Conservation (phyloP, 1,139 yeast species). For the Blastobotrys buckinghamii region DNA sequence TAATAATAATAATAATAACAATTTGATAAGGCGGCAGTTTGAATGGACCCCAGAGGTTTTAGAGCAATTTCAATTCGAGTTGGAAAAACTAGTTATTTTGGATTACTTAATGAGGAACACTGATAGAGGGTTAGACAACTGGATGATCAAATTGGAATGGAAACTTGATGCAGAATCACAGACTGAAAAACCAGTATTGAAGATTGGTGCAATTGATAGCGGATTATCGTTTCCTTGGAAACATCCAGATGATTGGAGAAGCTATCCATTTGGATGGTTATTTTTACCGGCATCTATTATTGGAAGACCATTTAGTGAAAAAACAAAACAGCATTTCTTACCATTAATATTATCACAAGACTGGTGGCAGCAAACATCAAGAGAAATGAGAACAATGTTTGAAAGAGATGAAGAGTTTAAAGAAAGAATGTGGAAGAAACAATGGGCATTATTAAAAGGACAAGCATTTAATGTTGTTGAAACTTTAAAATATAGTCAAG, state of each 20-base stretch:
- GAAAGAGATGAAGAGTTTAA: slow-evolving; percentile 56
- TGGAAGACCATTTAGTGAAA: slow-evolving; percentile 60
- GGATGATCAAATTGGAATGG: slow-evolving; percentile 68
- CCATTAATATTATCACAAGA: slow-evolving; percentile 52
- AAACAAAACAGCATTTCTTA: slow-evolving; percentile 53
- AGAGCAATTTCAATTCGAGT: slow-evolving; percentile 51
- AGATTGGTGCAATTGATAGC: slow-evolving; percentile 70
- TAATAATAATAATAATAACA: slow-evolving; percentile 18
- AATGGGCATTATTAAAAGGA: slow-evolving; percentile 68
- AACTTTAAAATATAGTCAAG: slow-evolving; percentile 52
- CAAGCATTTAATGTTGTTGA: slow-evolving; percentile 76
- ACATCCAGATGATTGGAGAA: slow-evolving; percentile 78
- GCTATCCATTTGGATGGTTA: slow-evolving; percentile 77
- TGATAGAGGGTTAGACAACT: slow-evolving; percentile 68
- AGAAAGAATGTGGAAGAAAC: slow-evolving; percentile 61
- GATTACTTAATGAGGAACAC: slow-evolving; percentile 74
- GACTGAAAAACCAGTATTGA: slow-evolving; percentile 37
- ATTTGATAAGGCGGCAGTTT: slow-evolving; percentile 28
- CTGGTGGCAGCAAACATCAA: slow-evolving; percentile 68
- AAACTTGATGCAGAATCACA: slow-evolving; percentile 18
- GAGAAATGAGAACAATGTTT: slow-evolving; percentile 45
- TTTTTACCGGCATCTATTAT: slow-evolving; percentile 58
- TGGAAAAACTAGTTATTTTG: slow-evolving; percentile 63
- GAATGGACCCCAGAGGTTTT: slow-evolving; percentile 51
- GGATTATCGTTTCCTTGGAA: slow-evolving; percentile 79